These are phyloP conservation scores for Trametes versicolor DNA, from an alignment of 1,284 basidiomycete genomes.

Conservation along the genomic window DNA sequence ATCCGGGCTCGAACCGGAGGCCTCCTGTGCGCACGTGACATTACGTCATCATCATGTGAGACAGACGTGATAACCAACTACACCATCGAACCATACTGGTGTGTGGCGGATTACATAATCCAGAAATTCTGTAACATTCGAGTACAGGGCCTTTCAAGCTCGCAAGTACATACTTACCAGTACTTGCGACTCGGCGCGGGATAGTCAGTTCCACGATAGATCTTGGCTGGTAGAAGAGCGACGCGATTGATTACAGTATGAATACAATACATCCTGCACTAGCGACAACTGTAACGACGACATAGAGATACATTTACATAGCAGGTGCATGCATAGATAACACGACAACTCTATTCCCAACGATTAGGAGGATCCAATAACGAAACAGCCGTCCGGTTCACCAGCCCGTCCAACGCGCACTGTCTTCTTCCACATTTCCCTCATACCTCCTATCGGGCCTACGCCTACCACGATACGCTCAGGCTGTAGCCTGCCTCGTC, in stretches of 20 bases:
- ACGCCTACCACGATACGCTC: too few relatives aligned
- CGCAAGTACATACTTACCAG: too few relatives aligned
- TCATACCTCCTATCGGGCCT: neutral
- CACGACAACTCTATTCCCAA: slow-evolving; percentile 25
- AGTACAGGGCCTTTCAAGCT: too few relatives aligned
- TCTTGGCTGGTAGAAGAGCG: neutral
- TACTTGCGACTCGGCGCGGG: too few relatives aligned
- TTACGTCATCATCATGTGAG: slow-evolving; percentile 11
- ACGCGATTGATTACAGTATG: slow-evolving; percentile 1
- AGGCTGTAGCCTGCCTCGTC: slow-evolving; percentile 17
- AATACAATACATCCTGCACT: slow-evolving; percentile 31
- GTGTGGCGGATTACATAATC: neutral
- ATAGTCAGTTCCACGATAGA: too few relatives aligned
- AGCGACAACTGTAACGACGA: slow-evolving; percentile 26
- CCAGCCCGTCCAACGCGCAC: neutral
- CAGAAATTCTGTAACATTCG: too few relatives aligned
- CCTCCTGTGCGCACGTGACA: slow-evolving; percentile 20
- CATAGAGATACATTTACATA: slow-evolving; percentile 37
- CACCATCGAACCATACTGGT: slow-evolving; percentile 27
- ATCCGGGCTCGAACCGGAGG: slow-evolving; percentile 33
- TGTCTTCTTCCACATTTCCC: neutral
- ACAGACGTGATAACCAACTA: slow-evolving; percentile 34
- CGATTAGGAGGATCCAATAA: neutral
- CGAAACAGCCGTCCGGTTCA: neutral
- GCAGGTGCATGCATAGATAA: slow-evolving; percentile 32